These are phyloP conservation scores for Phytophthora syringae DNA, from an alignment of 352 stramenopile genomes.

Conservation along the genomic window DNA sequence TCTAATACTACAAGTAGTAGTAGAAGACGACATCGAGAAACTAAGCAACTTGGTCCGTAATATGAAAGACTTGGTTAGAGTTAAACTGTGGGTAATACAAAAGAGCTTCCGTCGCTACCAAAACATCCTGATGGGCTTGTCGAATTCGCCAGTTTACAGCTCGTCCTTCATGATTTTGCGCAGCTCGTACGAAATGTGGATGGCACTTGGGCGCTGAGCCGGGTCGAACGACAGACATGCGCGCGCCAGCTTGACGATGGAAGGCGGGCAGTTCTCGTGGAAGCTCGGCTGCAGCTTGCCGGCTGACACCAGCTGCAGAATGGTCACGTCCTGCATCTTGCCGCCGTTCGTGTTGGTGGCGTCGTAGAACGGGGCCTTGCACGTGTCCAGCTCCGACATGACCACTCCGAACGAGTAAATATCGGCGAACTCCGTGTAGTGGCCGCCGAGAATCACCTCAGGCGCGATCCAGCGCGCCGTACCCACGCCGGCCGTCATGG, in stretches of 20 bases:
- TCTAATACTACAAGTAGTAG: no score
- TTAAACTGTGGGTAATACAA: conserved; percentile 33
- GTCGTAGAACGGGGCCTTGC: conserved; percentile 67
- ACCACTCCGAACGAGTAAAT: conserved; percentile 67
- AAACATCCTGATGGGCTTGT: conserved; percentile 20
- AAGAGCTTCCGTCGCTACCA: conserved; percentile 32
- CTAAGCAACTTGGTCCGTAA: no score
- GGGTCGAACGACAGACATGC: conserved; percentile 75
- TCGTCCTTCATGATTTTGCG: conserved; percentile 81
- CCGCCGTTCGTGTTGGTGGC: conserved; percentile 63
- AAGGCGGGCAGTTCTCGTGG: conserved; percentile 44
- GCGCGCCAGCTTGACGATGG: conserved; percentile 63
- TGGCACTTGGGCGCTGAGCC: conserved; percentile 66
- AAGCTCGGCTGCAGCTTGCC: conserved; percentile 77
- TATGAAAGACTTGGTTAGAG: conserved; percentile 32
- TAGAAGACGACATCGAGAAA: no score
- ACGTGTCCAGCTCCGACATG: conserved; percentile 72
- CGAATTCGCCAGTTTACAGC: conserved; percentile 39
- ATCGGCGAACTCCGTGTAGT: conserved; percentile 63
- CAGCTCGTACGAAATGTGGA: conserved; percentile 82
- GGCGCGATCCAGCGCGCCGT: conserved; percentile 65
- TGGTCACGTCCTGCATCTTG: conserved; percentile 70
- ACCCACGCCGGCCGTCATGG: conserved; percentile 69
- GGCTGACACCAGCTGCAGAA: conserved; percentile 69
- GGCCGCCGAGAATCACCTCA: conserved; percentile 54